A percentile compares a stretch with the other conserved stretches of the same genome.
phyloP scores from a whole-genome alignment of 768 basidiomycete genomes.

The Mrakia frigida region DNA sequence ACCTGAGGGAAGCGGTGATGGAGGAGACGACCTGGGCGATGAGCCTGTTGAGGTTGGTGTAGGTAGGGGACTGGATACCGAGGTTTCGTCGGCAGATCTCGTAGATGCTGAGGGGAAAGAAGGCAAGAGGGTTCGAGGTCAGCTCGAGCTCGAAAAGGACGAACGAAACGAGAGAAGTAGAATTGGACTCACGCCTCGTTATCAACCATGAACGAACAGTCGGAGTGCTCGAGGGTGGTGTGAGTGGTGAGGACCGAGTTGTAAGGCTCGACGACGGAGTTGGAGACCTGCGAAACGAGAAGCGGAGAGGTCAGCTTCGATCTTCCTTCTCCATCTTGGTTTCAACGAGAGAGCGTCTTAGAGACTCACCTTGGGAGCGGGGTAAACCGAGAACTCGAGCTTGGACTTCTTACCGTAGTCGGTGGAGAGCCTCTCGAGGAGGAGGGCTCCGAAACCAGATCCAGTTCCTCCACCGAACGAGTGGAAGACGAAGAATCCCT shows the following conservation, averaged over 20 bases:
- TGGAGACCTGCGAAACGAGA: constrained; percentile 53
- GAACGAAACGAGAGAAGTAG: background rate
- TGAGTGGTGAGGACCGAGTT: constrained; percentile 94
- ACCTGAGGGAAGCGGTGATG: constrained; percentile 92
- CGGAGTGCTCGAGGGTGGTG: constrained; percentile 99
- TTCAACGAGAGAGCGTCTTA: too few relatives aligned
- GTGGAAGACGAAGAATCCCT: constrained; percentile 99
- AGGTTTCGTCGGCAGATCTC: constrained; percentile 98
- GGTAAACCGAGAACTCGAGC: constrained; percentile 97
- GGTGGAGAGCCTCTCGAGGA: constrained; percentile 91
- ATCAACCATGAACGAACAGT: constrained; percentile 99
- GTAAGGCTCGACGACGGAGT: constrained; percentile 97
- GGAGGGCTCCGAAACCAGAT: constrained; percentile 95
- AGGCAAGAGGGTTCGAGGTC: background rate
- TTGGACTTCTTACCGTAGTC: constrained; percentile 99
- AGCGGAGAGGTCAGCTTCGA: background rate
- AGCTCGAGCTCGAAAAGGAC: background rate
- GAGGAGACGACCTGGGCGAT: constrained; percentile 99
- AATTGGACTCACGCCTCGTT: constrained; percentile 69
- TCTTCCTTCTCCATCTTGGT: background rate
- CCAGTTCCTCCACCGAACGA: constrained; percentile 99
- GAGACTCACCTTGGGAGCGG: constrained; percentile 61
- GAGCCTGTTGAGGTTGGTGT: constrained; percentile 88
- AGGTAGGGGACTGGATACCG: constrained; percentile 74
- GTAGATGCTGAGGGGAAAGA: constrained; percentile 63